These are phyloP conservation scores for Acer campestre DNA, from an alignment of 345 rosid genomes.

Conservation along the genomic window DNA sequence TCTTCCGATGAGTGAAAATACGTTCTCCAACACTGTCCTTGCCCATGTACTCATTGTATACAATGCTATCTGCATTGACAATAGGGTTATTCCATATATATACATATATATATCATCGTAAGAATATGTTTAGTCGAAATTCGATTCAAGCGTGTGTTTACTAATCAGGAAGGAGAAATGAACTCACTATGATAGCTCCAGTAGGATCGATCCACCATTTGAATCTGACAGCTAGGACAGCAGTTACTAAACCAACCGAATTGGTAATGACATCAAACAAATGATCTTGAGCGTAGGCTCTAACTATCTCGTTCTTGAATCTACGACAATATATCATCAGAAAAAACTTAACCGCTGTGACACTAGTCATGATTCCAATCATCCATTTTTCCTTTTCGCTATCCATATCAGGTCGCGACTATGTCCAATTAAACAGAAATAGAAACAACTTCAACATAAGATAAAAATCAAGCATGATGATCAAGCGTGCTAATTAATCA, in stretches of 20 bases:
- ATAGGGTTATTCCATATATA: neutral
- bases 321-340: slow-evolving; percentile 56
- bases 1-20: slow-evolving; percentile 63
- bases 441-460: neutral
- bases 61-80: slow-evolving; percentile 62
- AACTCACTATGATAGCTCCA: slow-evolving; percentile 55
- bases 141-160: neutral
- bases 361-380: slow-evolving; percentile 54
- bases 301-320: slow-evolving; percentile 51
- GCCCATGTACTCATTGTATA: slow-evolving; percentile 81
- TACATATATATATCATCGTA: neutral
- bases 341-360: slow-evolving; percentile 45
- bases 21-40: slow-evolving; percentile 74
- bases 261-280: slow-evolving; percentile 59
- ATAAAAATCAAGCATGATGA: too few species aligned
- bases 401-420: slow-evolving; percentile 41
- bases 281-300: slow-evolving; percentile 60
- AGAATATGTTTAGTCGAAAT: neutral
- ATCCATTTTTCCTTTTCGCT: slow-evolving; percentile 44
- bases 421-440: neutral
- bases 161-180: neutral
- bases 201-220: slow-evolving; percentile 65
- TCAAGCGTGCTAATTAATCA: neutral
- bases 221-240: slow-evolving; percentile 47
- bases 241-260: slow-evolving; percentile 56